Evolutionary conservation across 2,329 filamentous ascomycete genomes (phyloP).

Genomic region (Fusarium buxicola): DNA sequence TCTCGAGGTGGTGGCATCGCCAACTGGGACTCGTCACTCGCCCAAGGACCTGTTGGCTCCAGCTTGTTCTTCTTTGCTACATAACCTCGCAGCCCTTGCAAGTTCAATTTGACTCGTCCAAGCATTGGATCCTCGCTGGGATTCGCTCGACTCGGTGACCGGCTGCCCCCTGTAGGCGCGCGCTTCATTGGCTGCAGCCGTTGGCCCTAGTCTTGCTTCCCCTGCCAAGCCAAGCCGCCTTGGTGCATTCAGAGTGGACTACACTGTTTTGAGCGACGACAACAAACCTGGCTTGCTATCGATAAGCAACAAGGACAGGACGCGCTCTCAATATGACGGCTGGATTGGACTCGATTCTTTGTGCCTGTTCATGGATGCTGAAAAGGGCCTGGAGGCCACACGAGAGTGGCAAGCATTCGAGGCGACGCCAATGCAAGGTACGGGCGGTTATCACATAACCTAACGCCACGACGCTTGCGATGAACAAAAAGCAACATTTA

Average conservation of each 20-base stretch:
- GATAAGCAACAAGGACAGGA: constrained; percentile 16
- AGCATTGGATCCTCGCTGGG: constrained; percentile 25
- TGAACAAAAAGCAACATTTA: constrained; percentile 7
- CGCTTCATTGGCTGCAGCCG: constrained; percentile 38
- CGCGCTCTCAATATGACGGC: neutral
- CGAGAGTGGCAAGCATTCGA: constrained; percentile 26
- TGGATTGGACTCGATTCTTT: constrained; percentile 37
- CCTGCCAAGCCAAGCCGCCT: constrained; percentile 41
- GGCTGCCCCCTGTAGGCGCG: constrained; percentile 29
- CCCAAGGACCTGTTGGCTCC: constrained; percentile 30
- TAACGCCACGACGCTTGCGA: constrained; percentile 33
- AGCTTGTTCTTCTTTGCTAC: constrained; percentile 7
- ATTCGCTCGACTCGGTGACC: constrained; percentile 24
- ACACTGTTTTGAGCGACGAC: constrained; percentile 19
- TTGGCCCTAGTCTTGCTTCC: constrained; percentile 19
- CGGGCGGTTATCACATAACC: constrained; percentile 35
- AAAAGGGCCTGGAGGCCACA: constrained; percentile 27
- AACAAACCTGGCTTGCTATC: constrained; percentile 30
- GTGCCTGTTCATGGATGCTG: constrained; percentile 30
- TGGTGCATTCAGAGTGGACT: constrained; percentile 11
- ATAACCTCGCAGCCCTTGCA: constrained; percentile 14
- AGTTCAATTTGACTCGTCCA: constrained; percentile 27
- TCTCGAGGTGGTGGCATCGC: constrained; percentile 8
- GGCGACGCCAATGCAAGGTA: constrained; percentile 40
- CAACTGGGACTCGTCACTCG: constrained; percentile 22